Evolutionary conservation across 768 basidiomycete species (phyloP).

Genomic region (Mycena crocata): DNA sequence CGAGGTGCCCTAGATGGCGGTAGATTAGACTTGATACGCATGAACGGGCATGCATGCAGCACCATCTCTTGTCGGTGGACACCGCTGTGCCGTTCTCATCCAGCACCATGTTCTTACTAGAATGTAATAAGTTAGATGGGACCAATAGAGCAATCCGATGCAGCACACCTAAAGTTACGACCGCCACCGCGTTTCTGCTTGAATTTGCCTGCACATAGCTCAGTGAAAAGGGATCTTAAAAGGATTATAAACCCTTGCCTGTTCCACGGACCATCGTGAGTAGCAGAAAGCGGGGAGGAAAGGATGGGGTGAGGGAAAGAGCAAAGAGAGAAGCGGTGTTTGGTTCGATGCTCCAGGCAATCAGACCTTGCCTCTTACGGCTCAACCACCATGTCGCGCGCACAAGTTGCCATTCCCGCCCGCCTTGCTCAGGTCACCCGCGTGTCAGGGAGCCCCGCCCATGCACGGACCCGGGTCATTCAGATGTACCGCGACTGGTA

Average conservation of each 20-base stretch:
- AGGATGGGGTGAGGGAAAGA: constrained; percentile 20
- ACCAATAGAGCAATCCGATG: constrained; percentile 22
- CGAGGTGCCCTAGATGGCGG: constrained; percentile 33
- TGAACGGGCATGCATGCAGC: constrained; percentile 32
- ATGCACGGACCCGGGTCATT: constrained; percentile 75
- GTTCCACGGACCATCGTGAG: constrained; percentile 62
- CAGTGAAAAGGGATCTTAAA: background rate
- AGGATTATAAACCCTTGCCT: constrained; percentile 45
- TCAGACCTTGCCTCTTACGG: background rate
- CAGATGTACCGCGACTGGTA: constrained; percentile 95
- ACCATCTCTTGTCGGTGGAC: constrained; percentile 60
- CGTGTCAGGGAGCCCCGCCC: constrained; percentile 64
- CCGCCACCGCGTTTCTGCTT: constrained; percentile 92
- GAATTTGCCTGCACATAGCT: constrained; percentile 69
- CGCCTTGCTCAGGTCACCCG: constrained; percentile 81
- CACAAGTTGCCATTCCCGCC: constrained; percentile 87
- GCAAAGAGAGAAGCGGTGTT: constrained; percentile 19
- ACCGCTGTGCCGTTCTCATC: constrained; percentile 69
- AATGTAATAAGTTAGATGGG: constrained; percentile 23
- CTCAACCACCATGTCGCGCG: constrained; percentile 55
- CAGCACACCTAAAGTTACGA: constrained; percentile 78
- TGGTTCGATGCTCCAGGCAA: constrained; percentile 19
- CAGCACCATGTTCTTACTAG: constrained; percentile 69
- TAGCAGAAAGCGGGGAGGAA: constrained; percentile 23
- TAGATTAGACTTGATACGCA: constrained; percentile 17